phyloP scores from a whole-genome alignment of 2,329 filamentous ascomycete species.

The Trichophyton verrucosum region DNA sequence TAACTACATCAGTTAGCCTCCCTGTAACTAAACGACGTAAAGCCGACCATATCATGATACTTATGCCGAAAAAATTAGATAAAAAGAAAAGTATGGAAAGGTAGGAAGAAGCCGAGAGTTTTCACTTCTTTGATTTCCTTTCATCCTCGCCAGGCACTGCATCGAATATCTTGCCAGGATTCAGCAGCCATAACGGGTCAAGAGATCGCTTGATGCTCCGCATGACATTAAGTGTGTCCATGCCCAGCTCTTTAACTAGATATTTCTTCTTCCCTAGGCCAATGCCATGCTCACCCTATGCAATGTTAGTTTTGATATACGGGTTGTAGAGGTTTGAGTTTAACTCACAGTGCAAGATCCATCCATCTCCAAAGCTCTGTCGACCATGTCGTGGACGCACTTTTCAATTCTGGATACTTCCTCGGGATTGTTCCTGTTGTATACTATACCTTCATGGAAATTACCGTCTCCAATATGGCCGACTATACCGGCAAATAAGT shows the following conservation, averaged over 20 bases:
- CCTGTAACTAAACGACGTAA: too few species aligned
- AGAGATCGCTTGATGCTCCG: conserved; percentile 67
- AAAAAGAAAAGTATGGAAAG: too few species aligned
- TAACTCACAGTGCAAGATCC: conserved; percentile 61
- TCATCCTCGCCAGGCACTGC: conserved; percentile 20
- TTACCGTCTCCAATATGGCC: conserved; percentile 91
- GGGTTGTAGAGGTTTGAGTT: background rate
- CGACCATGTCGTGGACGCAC: conserved; percentile 81
- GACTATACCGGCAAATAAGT: conserved; percentile 74
- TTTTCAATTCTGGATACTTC: conserved; percentile 65
- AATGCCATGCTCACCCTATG: conserved; percentile 66
- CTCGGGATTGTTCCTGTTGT: conserved; percentile 55
- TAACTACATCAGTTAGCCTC: too few species aligned
- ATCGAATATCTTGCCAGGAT: conserved; percentile 86
- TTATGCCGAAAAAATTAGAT: too few species aligned
- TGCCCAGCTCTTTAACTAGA: conserved; percentile 64
- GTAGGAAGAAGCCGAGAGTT: too few species aligned
- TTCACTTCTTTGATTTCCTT: background rate
- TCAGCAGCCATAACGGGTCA: conserved; percentile 80
- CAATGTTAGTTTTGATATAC: background rate
- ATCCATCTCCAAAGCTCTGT: conserved; percentile 84
- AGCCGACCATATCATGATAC: too few species aligned
- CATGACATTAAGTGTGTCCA: conserved; percentile 74
- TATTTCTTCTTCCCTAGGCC: conserved; percentile 78
- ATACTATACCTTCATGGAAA: conserved; percentile 89